Evolutionary conservation across 192 early-diverging fungal species (phyloP).

Genomic region (Coemansia sp.): DNA sequence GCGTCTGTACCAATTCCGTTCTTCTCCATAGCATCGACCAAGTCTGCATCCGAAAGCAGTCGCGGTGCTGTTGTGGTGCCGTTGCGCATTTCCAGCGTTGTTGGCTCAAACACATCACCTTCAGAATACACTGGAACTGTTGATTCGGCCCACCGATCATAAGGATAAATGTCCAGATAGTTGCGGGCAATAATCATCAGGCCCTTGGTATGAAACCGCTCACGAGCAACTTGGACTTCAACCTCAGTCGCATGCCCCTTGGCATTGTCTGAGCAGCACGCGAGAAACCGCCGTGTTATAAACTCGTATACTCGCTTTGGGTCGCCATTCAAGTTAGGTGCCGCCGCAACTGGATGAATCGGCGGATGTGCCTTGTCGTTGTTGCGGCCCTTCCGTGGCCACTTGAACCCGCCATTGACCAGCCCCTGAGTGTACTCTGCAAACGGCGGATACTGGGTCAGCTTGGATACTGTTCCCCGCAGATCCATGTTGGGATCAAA

Average conservation of each 20-base stretch:
- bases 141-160: constrained; percentile 81
- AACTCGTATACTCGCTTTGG: constrained; percentile 82
- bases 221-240: constrained; percentile 66
- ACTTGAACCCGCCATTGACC: constrained; percentile 63
- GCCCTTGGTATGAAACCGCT: constrained; percentile 71
- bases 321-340: constrained; percentile 61
- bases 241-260: constrained; percentile 82
- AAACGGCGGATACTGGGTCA: constrained; percentile 54
- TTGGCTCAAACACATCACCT: constrained; percentile 71
- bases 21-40: constrained; percentile 90
- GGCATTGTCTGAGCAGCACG: constrained; percentile 88
- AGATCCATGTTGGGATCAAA: constrained; percentile 78
- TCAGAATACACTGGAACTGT: constrained; percentile 69
- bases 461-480: constrained; percentile 62
- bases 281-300: constrained; percentile 83
- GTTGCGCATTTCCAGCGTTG: constrained; percentile 62
- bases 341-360: constrained; percentile 81
- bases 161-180: constrained; percentile 91
- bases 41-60: constrained; percentile 79
- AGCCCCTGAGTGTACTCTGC: constrained; percentile 59
- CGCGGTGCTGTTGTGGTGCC: constrained; percentile 72
- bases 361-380: constrained; percentile 98
- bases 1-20: constrained; percentile 97
- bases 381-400: constrained; percentile 77
- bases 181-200: constrained; percentile 80